phyloP scores from a whole-genome alignment of 2,329 filamentous ascomycete species.

The Atkinsonella texensis region DNA sequence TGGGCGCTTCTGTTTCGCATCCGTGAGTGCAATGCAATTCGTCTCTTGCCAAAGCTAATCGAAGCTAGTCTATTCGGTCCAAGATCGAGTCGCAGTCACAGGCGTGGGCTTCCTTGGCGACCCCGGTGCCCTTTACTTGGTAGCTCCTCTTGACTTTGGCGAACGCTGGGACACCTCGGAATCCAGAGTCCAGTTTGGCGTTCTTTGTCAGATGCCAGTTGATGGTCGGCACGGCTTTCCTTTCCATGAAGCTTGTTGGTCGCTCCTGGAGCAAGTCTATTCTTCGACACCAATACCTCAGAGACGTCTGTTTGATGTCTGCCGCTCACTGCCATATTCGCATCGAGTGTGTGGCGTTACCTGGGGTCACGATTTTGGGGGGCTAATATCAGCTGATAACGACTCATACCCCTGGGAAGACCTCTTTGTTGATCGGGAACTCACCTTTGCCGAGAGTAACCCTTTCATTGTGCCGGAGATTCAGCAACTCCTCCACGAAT shows the following conservation, averaged over 20 bases:
- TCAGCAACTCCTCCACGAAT: constrained; percentile 5
- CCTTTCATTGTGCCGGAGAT: constrained; percentile 6
- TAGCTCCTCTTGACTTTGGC: constrained; percentile 4
- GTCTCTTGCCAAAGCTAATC: background rate
- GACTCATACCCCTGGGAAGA: constrained; percentile 7
- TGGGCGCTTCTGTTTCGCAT: constrained; percentile 8
- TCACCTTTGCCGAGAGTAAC: constrained; percentile 1
- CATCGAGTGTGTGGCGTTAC: background rate
- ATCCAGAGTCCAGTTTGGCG: constrained; percentile 1
- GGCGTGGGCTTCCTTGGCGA: constrained; percentile 5
- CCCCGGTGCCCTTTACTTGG: background rate
- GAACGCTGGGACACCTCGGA: constrained; percentile 7
- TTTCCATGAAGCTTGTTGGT: constrained; percentile 9
- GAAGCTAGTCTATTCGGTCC: constrained; percentile 7
- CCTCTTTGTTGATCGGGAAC: constrained; percentile 4
- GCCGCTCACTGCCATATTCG: constrained; percentile 7
- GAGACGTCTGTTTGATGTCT: constrained; percentile 5
- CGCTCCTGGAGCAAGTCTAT: constrained; percentile 6
- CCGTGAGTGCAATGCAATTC: constrained; percentile 1
- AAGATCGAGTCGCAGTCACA: constrained; percentile 4
- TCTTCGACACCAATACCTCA: constrained; percentile 3
- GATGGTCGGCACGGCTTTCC: constrained; percentile 8
- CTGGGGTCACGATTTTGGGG: constrained; percentile 6
- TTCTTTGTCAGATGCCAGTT: constrained; percentile 1
- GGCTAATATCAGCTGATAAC: constrained; percentile 2